A percentile compares a stretch with the other conserved stretches of the same genome.
phyloP scores from a whole-genome alignment of 2,329 filamentous ascomycete genomes.

The Claviceps sp. region DNA sequence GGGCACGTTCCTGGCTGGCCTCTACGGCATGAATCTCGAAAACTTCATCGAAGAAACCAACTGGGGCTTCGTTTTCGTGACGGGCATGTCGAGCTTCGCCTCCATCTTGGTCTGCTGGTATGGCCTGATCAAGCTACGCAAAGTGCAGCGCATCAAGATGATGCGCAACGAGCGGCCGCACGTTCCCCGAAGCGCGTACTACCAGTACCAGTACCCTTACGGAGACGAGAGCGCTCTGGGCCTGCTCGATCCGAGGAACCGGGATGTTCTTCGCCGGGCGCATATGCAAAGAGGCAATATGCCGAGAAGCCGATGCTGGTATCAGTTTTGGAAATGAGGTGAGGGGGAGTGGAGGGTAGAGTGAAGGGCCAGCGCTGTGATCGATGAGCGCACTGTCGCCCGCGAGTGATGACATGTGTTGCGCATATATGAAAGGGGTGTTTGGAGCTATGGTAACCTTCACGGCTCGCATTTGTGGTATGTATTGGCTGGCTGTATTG shows the following conservation, averaged over 20 bases:
- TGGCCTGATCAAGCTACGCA: slow-evolving; percentile 69
- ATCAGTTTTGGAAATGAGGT: slow-evolving; percentile 6
- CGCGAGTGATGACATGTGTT: too few species aligned
- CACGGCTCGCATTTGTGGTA: too few species aligned
- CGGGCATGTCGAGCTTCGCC: slow-evolving; percentile 54
- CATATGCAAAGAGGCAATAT: slow-evolving; percentile 33
- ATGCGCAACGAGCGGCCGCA: slow-evolving; percentile 33
- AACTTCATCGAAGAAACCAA: slow-evolving; percentile 95
- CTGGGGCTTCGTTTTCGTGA: slow-evolving; percentile 71
- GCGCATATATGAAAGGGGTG: too few species aligned
- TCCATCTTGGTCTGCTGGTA: slow-evolving; percentile 70
- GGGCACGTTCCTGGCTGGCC: slow-evolving; percentile 88
- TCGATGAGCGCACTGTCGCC: too few species aligned
- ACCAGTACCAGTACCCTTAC: slow-evolving; percentile 14
- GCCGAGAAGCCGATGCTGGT: slow-evolving; percentile 21
- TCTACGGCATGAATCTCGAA: slow-evolving; percentile 99
- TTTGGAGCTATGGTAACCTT: too few species aligned
- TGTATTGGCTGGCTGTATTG: too few species aligned
- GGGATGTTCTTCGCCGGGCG: slow-evolving; percentile 39
- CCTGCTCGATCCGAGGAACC: slow-evolving; percentile 38
- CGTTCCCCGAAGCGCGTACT: slow-evolving; percentile 25
- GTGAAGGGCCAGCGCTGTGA: too few species aligned
- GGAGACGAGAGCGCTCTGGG: slow-evolving; percentile 35
- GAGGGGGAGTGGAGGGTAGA: background rate
- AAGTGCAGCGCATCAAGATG: slow-evolving; percentile 83